Evolutionary conservation across 176 grass and related monocot genomes (phyloP).

Genomic region (Eleusine coracana): DNA sequence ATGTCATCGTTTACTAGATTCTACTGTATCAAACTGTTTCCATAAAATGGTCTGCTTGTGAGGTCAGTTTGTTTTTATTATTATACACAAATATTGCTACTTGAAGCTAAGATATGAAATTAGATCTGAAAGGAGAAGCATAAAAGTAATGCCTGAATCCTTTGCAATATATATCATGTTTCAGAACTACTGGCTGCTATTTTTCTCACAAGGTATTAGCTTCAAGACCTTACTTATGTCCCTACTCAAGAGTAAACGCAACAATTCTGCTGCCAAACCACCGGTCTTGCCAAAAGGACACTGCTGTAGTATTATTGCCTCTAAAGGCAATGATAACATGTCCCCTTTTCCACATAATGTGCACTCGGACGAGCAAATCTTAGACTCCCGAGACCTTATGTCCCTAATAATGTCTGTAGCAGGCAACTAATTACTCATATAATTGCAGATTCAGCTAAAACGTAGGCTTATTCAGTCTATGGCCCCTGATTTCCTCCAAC

Average conservation of each 20-base stretch:
- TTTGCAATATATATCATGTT: neutral
- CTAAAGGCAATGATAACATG: constrained; percentile 3
- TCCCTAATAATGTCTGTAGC: neutral
- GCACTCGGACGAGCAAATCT: constrained; percentile 8
- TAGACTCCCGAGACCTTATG: neutral
- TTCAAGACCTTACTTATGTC: too few species aligned
- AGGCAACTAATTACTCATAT: constrained; percentile 1
- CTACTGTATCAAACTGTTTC: neutral
- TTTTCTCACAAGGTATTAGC: constrained; percentile 1
- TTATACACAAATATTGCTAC: neutral
- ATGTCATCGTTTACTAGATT: neutral
- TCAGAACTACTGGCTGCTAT: neutral
- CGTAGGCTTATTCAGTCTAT: neutral
- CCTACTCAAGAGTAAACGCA: neutral
- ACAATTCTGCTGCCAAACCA: neutral
- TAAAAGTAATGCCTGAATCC: neutral
- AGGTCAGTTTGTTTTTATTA: neutral
- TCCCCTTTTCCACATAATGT: neutral
- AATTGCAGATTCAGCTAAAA: constrained; percentile 17
- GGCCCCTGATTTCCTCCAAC: neutral
- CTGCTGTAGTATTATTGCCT: neutral
- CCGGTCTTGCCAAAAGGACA: neutral
- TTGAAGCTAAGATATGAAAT: neutral
- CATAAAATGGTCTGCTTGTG: neutral
- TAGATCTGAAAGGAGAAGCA: neutral